Base-by-base conservation (phyloP, 345 rosid species). In the Lumnitzera racemosa region DNA sequence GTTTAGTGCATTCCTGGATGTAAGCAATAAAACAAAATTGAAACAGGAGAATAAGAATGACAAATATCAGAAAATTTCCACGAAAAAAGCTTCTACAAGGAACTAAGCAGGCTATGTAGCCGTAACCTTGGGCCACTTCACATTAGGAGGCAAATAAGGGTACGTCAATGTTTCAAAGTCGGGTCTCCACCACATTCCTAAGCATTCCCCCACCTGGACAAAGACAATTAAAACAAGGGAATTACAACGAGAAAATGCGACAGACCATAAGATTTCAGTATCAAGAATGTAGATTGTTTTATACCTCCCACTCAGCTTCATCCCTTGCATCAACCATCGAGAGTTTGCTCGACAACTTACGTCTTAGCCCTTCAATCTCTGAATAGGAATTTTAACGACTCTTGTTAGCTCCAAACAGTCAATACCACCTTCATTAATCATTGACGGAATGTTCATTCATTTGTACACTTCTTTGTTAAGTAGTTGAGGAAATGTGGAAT, bases 151-250 rank as follows among this genome's bases (percentile, higher is more conserved):
- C 71, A 81, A 67, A 76, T 79, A 78, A 3, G 96, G 96, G 71
- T 70, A 80, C 63, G 72, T 48, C 66, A 77, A 47, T 11, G 85
- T 71, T 74, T 89, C 96, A 58, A 89, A 89, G 66, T 85, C 90
- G 24, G 89, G 73, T 74, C 83, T 81, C 98, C 98, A 85, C 96
- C 96, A 89, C 82, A 74, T 82, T 6, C 96, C 96, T 56, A 89
- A 80, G 64, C 95, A 89, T 70, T 85, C 97, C 57, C 81, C 84
- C 15, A 87, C 76, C 96, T 92, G 47, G 13, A 70, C 13, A 15
- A 47, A 46, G 13, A 70, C 13, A 15, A 47, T 43, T 13, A 53
- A 48, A 60, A 53, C 23, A 9, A 24, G 53, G 13, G 56, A 49
- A 59, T 51, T 56, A 65, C 66, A 62, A 47, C 4, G 13, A 54